Evolutionary conservation across 179 eudicot species (phyloP).

Genomic region (Nepenthes alata): DNA sequence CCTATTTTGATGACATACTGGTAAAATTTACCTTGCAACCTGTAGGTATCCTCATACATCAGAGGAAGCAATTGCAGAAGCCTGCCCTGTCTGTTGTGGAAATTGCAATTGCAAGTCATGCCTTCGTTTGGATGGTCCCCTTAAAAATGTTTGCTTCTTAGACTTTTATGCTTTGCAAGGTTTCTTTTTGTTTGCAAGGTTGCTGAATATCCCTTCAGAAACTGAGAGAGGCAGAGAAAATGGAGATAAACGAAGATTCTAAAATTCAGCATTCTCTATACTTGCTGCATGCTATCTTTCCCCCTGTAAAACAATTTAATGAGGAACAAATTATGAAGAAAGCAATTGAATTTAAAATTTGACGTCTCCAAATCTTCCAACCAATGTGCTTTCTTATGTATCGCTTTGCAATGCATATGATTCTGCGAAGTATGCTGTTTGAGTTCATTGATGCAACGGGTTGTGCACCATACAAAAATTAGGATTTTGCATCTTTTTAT

Average conservation of each 20-base stretch:
- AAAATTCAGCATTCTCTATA: conserved; percentile 29
- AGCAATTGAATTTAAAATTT: no score
- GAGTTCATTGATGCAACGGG: no score
- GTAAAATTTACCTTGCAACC: background rate
- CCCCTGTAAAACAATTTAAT: conserved; percentile 42
- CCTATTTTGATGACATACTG: no score
- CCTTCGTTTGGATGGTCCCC: conserved; percentile 31
- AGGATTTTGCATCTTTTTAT: background rate
- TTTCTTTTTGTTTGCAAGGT: no score
- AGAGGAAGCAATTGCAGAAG: conserved; percentile 37
- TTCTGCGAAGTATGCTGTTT: no score
- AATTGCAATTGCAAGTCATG: conserved; percentile 69
- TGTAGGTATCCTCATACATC: conserved; percentile 54
- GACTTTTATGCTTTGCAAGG: no score
- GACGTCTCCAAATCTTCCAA: conserved; percentile 12
- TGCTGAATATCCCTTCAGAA: no score
- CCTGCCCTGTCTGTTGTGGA: conserved; percentile 49
- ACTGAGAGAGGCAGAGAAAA: conserved; percentile 10
- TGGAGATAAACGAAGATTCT: conserved; percentile 19
- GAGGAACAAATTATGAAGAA: conserved; percentile 56
- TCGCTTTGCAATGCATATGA: background rate
- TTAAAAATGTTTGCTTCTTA: conserved; percentile 12
- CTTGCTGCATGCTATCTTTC: conserved; percentile 40
- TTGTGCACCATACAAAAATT: background rate
- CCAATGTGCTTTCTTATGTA: background rate